Evolutionary conservation across 2,329 filamentous ascomycete species (phyloP), one percentile per base, ranked within the genome.

Genomic region (Cercospora citrullina): DNA sequence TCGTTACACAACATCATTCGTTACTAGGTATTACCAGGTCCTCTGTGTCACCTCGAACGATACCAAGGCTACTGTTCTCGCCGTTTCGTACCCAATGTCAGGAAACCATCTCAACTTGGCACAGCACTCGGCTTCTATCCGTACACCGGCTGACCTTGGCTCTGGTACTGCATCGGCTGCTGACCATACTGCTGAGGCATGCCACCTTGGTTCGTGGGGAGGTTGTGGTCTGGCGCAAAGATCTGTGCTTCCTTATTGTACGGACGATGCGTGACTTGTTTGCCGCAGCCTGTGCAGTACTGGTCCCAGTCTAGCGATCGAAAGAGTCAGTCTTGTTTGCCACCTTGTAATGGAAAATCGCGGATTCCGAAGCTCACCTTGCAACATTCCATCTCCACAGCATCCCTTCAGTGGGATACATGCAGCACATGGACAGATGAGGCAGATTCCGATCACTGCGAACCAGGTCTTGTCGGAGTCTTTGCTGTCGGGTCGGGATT

Each of bases 251-350:
- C 59, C 28, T 66, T 55, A 28, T 68, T 66, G 31, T 64, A 68
- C 12, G 63, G 63, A 10, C 57, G 48, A 55, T 70, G 68, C 18
- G 68, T 65, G 26, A 70, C 57, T 14, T 70, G 66, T 36, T 68
- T 68, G 5, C 68, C 66, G 42, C 65, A 70, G 21, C 67, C 67
- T 18, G 63, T 68, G 48, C 67, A 68, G n/a, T 66, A 68, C 4
- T 68, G 67, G 28, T 68, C 67, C 67, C 67, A 68, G 30, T 68
- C 62, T 63, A 8, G 23, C 23, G 16, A 28, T 14, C 5, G 26
- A 6, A 28, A 30, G 2, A 16, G 23, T 53, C 48, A 53, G 48
- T 26, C 3, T 39, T 3, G 36, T 39, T 39, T 39, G 16, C 16
- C 36, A n/a, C 16, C 5, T 8, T 8, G 36, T 1, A 0, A 23